Conservation (phyloP, 495 filamentous ascomycete genomes). For the Podospora australis region DNA sequence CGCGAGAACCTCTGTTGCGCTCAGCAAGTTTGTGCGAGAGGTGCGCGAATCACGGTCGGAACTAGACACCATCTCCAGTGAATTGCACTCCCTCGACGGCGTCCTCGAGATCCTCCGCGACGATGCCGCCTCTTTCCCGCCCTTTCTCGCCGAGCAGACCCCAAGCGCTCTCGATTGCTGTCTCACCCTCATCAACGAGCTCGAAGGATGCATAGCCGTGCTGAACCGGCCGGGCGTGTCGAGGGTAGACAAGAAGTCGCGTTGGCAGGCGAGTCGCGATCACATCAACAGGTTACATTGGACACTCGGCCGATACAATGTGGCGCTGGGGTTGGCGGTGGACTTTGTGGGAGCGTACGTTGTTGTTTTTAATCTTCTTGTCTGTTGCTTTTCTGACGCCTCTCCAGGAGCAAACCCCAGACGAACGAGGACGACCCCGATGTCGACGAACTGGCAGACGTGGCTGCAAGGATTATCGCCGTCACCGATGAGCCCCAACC, state of each 20-base stretch:
- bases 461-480: constrained; percentile 11
- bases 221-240: constrained; percentile 25
- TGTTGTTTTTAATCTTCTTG: background rate
- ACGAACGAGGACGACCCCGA: background rate
- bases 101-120: constrained; percentile 40
- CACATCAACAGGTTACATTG: constrained; percentile 29
- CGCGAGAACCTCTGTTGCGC: constrained; percentile 20
- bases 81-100: constrained; percentile 42
- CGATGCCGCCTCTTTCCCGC: constrained; percentile 35
- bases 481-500: constrained; percentile 4
- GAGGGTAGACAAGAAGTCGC: constrained; percentile 33
- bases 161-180: constrained; percentile 32
- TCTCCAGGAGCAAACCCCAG: constrained; percentile 4
- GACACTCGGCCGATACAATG: constrained; percentile 34
- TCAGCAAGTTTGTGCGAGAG: constrained; percentile 36
- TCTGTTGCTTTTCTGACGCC: background rate
- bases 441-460: constrained; percentile 7
- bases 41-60: constrained; percentile 42
- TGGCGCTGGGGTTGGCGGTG: constrained; percentile 33
- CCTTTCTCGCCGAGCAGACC: constrained; percentile 30
- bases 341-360: constrained; percentile 37
- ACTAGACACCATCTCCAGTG: constrained; percentile 38
- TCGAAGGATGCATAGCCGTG: constrained; percentile 27
- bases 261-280: constrained; percentile 32
- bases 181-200: constrained; percentile 27